A percentile compares a stretch with the other conserved stretches of the same genome.
Evolutionary conservation across 768 basidiomycete genomes (phyloP).

Genomic region (Lentinula sp.): DNA sequence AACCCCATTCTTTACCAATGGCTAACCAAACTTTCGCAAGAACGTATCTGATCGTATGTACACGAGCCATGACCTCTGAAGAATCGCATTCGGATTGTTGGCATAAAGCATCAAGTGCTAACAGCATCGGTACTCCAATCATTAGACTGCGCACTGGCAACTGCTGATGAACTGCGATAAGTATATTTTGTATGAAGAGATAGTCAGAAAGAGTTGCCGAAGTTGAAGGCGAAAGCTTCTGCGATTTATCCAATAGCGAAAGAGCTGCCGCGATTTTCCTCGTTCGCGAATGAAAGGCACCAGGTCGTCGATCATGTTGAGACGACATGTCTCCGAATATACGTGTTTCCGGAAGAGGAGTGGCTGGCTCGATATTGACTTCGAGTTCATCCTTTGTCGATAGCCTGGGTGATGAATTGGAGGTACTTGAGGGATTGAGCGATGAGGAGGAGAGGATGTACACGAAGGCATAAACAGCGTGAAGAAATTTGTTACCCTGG

Average conservation of each 20-base stretch:
- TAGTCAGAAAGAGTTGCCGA: slow-evolving; percentile 72
- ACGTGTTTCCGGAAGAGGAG: slow-evolving; percentile 21
- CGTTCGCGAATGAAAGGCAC: slow-evolving; percentile 41
- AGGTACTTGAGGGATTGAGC: slow-evolving; percentile 42
- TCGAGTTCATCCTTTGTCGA: slow-evolving; percentile 21
- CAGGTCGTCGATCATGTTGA: slow-evolving; percentile 39
- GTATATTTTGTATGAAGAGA: slow-evolving; percentile 59
- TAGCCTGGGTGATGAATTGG: slow-evolving; percentile 34
- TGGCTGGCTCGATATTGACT: slow-evolving; percentile 24
- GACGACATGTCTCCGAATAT: slow-evolving; percentile 22
- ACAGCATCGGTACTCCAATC: slow-evolving; percentile 79
- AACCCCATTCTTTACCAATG: slow-evolving; percentile 70
- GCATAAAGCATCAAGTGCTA: slow-evolving; percentile 60
- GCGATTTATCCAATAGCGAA: slow-evolving; percentile 40
- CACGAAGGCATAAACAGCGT: slow-evolving; percentile 74
- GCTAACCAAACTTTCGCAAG: slow-evolving; percentile 59
- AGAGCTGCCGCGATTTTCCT: slow-evolving; percentile 55
- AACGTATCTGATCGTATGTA: slow-evolving; percentile 54
- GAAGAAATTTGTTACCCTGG: slow-evolving; percentile 62
- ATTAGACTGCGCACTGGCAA: slow-evolving; percentile 73
- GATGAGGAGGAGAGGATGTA: slow-evolving; percentile 74
- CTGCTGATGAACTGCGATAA: slow-evolving; percentile 61
- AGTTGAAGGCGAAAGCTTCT: slow-evolving; percentile 32
- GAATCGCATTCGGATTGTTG: slow-evolving; percentile 36
- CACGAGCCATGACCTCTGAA: slow-evolving; percentile 33